These are phyloP conservation scores for Backusella morwellensis DNA, from an alignment of 192 early-diverging fungal genomes.

Conservation along the genomic window DNA sequence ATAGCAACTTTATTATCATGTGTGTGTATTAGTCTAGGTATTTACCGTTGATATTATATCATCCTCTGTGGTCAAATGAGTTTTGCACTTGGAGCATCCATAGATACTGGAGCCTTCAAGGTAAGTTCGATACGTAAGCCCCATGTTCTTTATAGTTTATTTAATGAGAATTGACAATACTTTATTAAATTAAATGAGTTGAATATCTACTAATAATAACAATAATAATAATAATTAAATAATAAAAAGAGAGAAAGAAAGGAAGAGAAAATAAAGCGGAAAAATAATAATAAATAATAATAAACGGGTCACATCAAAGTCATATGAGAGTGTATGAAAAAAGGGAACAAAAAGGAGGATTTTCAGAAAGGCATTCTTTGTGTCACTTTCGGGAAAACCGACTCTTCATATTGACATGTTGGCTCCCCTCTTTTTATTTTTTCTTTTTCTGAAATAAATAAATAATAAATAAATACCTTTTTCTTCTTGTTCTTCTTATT, in stretches of 20 bases:
- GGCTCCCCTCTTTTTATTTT: not conserved
- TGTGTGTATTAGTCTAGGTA: not conserved
- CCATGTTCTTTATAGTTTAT: constrained; percentile 18
- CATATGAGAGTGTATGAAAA: not conserved
- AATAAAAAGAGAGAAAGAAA: not conserved
- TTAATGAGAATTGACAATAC: not conserved
- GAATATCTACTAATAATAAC: too few relatives aligned
- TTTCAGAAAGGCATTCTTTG: not conserved
- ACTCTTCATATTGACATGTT: constrained; percentile 1
- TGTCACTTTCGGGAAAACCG: not conserved
- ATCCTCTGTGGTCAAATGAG: constrained; percentile 28
- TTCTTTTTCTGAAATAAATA: not conserved
- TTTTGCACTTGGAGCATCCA: constrained; percentile 26
- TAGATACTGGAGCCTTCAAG: constrained; percentile 27
- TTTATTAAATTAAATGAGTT: too few relatives aligned
- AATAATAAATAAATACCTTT: not conserved
- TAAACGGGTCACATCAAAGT: constrained; percentile 8
- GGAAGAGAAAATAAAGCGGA: not conserved
- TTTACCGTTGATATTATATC: constrained; percentile 25
- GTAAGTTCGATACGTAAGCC: constrained; percentile 32
- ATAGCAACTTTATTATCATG: not conserved
- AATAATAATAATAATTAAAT: not conserved
- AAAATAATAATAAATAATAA: not conserved
- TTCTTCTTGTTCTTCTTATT: not conserved
- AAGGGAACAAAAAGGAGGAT: not conserved